Evolutionary conservation across 169 alveolate genomes (phyloP).

Genomic region (Plasmodium yoelii): DNA sequence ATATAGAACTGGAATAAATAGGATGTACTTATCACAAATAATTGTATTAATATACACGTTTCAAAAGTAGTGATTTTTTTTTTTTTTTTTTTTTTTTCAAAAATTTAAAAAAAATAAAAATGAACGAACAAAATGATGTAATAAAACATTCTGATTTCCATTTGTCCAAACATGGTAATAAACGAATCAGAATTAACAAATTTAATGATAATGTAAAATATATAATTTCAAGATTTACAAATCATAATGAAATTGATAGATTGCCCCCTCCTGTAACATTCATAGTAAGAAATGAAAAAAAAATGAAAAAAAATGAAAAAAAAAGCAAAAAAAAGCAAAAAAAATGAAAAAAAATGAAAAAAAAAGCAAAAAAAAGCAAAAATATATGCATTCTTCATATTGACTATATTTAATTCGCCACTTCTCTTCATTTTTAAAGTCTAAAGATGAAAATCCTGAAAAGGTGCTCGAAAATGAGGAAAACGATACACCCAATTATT

Average conservation of each 20-base stretch:
- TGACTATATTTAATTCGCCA: neutral
- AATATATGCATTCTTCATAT: too few species aligned
- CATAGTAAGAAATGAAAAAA: slow-evolving; percentile 50
- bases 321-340: too few species aligned
- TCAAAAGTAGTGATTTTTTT: too few species aligned
- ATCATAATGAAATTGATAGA: slow-evolving; percentile 44
- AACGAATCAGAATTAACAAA: slow-evolving; percentile 62
- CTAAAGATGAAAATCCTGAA: slow-evolving; percentile 38
- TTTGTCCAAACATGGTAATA: slow-evolving; percentile 62
- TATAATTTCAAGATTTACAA: slow-evolving; percentile 68
- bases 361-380: too few species aligned
- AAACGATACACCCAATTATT: slow-evolving; percentile 26
- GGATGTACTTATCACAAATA: too few species aligned
- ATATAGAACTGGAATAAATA: too few species aligned
- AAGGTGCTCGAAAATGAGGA: slow-evolving; percentile 3
- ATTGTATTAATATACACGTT: too few species aligned
- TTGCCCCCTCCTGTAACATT: slow-evolving; percentile 50
- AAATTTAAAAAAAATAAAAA: slow-evolving; percentile 18
- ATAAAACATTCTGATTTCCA: slow-evolving; percentile 55
- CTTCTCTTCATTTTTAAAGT: neutral
- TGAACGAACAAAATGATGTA: slow-evolving; percentile 45
- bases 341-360: too few species aligned
- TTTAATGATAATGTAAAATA: slow-evolving; percentile 27
- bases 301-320: too few species aligned
- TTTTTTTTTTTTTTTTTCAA: too few species aligned